Base-by-base conservation (phyloP, 257 asterid species). In the Henckelia pumila region DNA sequence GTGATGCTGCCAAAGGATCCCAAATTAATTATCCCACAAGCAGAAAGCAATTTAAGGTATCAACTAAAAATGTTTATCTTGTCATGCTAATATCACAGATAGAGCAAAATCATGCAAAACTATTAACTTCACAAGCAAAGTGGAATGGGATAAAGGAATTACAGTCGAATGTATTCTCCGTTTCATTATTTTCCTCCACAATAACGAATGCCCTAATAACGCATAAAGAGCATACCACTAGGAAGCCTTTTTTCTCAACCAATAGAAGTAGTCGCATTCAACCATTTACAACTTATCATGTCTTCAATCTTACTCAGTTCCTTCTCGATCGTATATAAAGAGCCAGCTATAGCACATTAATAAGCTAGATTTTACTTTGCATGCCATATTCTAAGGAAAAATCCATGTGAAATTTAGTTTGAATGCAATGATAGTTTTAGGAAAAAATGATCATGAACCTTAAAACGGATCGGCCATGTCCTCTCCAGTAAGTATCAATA, bases 91-190 rank as follows among this genome's bases (percentile, higher is more conserved):
- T 61, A 19, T 61, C 20, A 61, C 66, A 60, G 21, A 60, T 7
- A 30, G 7, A 28, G 16, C 16, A 26, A 5, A 3, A 62, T 10
- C 40, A 33, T 52, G 20, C 20, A 40, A 60, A 5, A 22, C 21
- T 73, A 50, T 40, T 32, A 40, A 60, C 37, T 65, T 26, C 32
- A 64, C 60, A 20, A 13, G 23, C 24, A 24, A 44, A 56, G 56
- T 29, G 33, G 8, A 47, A 37, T 47, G 23, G n/a, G 5, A 40
- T 13, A 13, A 40, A 40, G 50, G 50, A 40, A 40, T 40, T 40
- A 13, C 17, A 40, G 50, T 40, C 0, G 6, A 13, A 1, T 11
- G 50, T 35, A 35, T 40, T 10, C n/a, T 40, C 13, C 50, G 13
- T 13, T 40, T 40, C 50, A 40, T 40, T 40, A 4, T 35, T 35